Evolutionary conservation across 2,329 filamentous ascomycete species (phyloP).

Genomic region (Fusarium multiceps): DNA sequence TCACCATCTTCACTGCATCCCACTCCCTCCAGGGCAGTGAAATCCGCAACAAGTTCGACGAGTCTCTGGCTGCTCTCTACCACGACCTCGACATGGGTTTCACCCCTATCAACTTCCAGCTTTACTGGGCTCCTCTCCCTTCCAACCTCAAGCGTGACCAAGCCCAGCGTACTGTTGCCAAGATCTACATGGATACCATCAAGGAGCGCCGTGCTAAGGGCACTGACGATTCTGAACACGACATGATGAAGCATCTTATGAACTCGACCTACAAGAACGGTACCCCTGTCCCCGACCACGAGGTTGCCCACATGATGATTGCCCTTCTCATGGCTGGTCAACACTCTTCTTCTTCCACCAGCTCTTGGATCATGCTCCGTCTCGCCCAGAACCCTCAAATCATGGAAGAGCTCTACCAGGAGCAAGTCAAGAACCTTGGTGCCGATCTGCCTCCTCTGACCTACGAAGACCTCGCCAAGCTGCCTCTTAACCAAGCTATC

Average conservation of each 20-base stretch:
- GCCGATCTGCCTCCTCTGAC: slow-evolving; percentile 78
- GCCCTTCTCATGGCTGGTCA: slow-evolving; percentile 92
- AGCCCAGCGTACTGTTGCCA: slow-evolving; percentile 82
- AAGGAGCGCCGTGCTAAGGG: slow-evolving; percentile 70
- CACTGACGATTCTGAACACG: slow-evolving; percentile 65
- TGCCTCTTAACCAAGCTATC: slow-evolving; percentile 84
- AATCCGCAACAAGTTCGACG: slow-evolving; percentile 83
- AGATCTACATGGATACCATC: slow-evolving; percentile 86
- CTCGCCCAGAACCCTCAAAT: slow-evolving; percentile 82
- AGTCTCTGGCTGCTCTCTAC: slow-evolving; percentile 82
- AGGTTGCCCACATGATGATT: slow-evolving; percentile 95
- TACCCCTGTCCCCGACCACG: slow-evolving; percentile 79
- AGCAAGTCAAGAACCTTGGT: slow-evolving; percentile 81
- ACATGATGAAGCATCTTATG: slow-evolving; percentile 95
- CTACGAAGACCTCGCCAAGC: slow-evolving; percentile 81
- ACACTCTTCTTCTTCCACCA: slow-evolving; percentile 87
- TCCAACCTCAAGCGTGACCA: slow-evolving; percentile 85
- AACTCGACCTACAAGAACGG: slow-evolving; percentile 87
- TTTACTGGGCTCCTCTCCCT: slow-evolving; percentile 89
- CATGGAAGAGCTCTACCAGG: slow-evolving; percentile 82
- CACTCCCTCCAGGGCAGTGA: slow-evolving; percentile 87
- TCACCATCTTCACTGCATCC: slow-evolving; percentile 91
- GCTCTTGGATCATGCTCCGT: slow-evolving; percentile 85
- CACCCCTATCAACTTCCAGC: slow-evolving; percentile 87
- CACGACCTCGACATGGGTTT: slow-evolving; percentile 93